These are phyloP conservation scores for Dryas alaskensis DNA, from an alignment of 306 rosid species.

Conservation along the genomic window DNA sequence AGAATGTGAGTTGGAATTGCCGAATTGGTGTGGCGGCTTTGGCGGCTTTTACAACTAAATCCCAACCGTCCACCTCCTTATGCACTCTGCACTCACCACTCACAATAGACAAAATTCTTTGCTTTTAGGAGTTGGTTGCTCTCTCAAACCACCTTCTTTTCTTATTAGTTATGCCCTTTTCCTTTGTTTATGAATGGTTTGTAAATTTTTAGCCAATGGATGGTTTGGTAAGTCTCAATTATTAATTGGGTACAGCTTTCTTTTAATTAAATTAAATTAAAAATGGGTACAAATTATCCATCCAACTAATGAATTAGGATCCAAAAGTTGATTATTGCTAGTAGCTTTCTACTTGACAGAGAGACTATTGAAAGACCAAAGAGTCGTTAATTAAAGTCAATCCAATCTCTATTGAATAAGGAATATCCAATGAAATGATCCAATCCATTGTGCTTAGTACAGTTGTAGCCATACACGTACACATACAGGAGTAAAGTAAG, in stretches of 20 bases:
- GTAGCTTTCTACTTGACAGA: neutral
- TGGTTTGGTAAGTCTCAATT: too few species aligned
- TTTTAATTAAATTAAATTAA: too few species aligned
- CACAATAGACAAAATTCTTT: conserved; percentile 10
- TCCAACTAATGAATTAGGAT: neutral
- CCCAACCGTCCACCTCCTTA: neutral
- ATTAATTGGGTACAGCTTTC: too few species aligned
- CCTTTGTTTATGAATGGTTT: too few species aligned
- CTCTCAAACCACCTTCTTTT: neutral
- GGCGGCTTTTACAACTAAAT: neutral
- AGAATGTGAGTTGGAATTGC: conserved; percentile 6
- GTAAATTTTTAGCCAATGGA: too few species aligned
- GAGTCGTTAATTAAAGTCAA: neutral
- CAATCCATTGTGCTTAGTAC: conserved; percentile 1
- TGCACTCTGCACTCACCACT: neutral
- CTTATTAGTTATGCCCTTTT: neutral
- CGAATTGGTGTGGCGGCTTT: conserved; percentile 17
- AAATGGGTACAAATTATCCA: neutral
- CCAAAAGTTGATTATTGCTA: neutral
- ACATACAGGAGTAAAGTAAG: neutral
- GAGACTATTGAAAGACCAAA: neutral
- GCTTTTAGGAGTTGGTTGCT: conserved; percentile 6
- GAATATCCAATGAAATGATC: conserved; percentile 25
- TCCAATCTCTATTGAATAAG: neutral
- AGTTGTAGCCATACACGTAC: neutral